Base-by-base conservation (phyloP, 768 basidiomycete species). In the Tubosaeta brunneosetosa region DNA sequence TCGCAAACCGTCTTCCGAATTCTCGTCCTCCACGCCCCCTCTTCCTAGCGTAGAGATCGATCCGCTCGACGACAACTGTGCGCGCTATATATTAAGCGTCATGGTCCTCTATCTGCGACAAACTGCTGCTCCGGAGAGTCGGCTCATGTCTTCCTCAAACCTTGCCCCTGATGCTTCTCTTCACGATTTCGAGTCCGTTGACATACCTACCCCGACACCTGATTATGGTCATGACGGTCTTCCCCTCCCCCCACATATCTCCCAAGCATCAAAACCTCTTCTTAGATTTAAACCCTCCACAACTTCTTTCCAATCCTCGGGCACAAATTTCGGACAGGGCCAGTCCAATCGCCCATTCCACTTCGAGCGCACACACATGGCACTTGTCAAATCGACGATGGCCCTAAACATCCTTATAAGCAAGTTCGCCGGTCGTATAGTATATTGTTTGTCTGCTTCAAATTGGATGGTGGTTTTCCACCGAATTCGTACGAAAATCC, bases 401-500 rank as follows among this genome's bases (percentile, higher is more conserved):
- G 74, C 83, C 7, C 73, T 90, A 47, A 83, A 81, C 55, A 72
- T 74, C 19, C 73, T 86, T 25, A 84, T 91, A 54, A 77, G 81
- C 49, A 83, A 85, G 63, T 89, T 79, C 59, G 79, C 87, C 19
- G 87, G 88, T 11, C 81, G 85, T 45, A 84, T 94, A 55, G 80
- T 95, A 26, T 93, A 88, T 63, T 86, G 87, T 63, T 77, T 97
- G 16, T 93, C 93, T 2, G 86, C 88, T 1, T 86, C 87, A 12
- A 94, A 95, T 66, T 97, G 93, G 91, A 66, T 71, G 47, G 80
- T 88, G 8, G 86, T 95, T 14, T 83, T 88, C 59, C 68, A 76
- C 19, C 78, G 90, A 29, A 77, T 94, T 50, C 79, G 84, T 42
- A 69, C 73, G 42, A 87, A 86, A 69, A 86, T 94, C 31, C 79